Conservation (phyloP, 352 stramenopile species). For the Globisporangium heterothallicum region DNA sequence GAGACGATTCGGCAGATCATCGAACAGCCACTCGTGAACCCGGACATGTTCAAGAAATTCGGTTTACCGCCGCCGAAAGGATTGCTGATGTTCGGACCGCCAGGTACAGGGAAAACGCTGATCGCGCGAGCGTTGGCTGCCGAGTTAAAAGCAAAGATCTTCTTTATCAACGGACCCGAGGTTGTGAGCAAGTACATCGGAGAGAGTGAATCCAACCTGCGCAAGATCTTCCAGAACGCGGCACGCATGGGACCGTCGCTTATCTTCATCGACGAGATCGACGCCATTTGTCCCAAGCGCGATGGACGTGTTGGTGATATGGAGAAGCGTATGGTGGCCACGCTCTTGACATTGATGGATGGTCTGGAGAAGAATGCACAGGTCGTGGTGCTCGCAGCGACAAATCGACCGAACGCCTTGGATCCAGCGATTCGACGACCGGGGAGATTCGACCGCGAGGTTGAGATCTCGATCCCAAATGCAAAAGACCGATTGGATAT, state of each 20-base stretch:
- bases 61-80: slow-evolving; percentile 94
- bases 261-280: slow-evolving; percentile 89
- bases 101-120: slow-evolving; percentile 95
- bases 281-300: slow-evolving; percentile 86
- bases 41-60: slow-evolving; percentile 91
- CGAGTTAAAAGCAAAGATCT: slow-evolving; percentile 91
- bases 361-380: slow-evolving; percentile 55
- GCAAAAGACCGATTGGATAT: slow-evolving; percentile 91
- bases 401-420: slow-evolving; percentile 86
- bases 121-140: slow-evolving; percentile 90
- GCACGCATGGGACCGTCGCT: slow-evolving; percentile 44
- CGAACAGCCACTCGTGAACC: slow-evolving; percentile 92
- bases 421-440: slow-evolving; percentile 92
- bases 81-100: slow-evolving; percentile 93
- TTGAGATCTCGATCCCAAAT: slow-evolving; percentile 96
- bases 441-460: slow-evolving; percentile 95
- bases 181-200: slow-evolving; percentile 94
- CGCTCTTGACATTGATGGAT: slow-evolving; percentile 89
- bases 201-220: slow-evolving; percentile 85
- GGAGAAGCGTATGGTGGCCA: slow-evolving; percentile 82
- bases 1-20: slow-evolving; percentile 94
- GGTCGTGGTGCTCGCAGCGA: slow-evolving; percentile 75
- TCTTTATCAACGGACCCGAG: slow-evolving; percentile 96
- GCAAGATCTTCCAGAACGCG: slow-evolving; percentile 57
- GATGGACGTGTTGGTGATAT: slow-evolving; percentile 76